A percentile compares a stretch with the other conserved stretches of the same genome.
phyloP scores from a whole-genome alignment of 1,139 yeast species.

The Candida mesenterica region DNA sequence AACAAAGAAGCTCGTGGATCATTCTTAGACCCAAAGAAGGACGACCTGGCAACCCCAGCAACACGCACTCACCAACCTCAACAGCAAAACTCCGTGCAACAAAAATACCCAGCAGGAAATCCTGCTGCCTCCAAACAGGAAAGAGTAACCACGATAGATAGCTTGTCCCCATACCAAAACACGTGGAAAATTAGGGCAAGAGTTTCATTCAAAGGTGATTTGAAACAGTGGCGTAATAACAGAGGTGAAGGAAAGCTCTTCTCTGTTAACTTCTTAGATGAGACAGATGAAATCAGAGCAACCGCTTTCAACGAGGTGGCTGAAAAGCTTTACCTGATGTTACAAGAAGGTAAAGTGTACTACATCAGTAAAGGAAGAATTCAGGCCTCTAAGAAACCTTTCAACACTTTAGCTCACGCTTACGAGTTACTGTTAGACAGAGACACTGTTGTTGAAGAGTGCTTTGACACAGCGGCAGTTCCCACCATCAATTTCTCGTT shows the following conservation, averaged over 20 bases:
- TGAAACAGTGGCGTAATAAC: constrained; percentile 84
- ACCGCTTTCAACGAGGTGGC: constrained; percentile 92
- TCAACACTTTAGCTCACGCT: constrained; percentile 80
- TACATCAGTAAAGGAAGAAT: constrained; percentile 80
- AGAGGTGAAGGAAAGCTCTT: constrained; percentile 90
- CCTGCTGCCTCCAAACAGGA: constrained; percentile 15
- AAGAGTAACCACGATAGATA: constrained; percentile 71
- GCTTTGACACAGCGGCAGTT: constrained; percentile 61
- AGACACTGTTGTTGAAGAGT: constrained; percentile 73
- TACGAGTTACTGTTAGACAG: constrained; percentile 83
- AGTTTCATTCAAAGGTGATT: constrained; percentile 82
- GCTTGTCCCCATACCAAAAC: constrained; percentile 86
- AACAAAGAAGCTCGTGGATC: constrained; percentile 15
- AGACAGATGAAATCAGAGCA: constrained; percentile 94
- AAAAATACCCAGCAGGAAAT: constrained; percentile 17
- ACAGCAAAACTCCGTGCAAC: constrained; percentile 10
- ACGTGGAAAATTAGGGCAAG: constrained; percentile 93
- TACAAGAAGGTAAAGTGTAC: constrained; percentile 89
- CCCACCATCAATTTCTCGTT: constrained; percentile 82
- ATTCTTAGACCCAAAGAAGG: constrained; percentile 14
- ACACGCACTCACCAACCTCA: constrained; percentile 6
- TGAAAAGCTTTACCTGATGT: constrained; percentile 66
- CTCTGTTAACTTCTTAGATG: constrained; percentile 85
- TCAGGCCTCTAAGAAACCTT: constrained; percentile 81
- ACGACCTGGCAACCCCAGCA: constrained; percentile 11